Percentiles rank a stretch among this genome's conserved stretches.
These are phyloP conservation scores for Mortierella sp. DNA, from an alignment of 371 early-diverging fungal genomes.

Conservation along the genomic window DNA sequence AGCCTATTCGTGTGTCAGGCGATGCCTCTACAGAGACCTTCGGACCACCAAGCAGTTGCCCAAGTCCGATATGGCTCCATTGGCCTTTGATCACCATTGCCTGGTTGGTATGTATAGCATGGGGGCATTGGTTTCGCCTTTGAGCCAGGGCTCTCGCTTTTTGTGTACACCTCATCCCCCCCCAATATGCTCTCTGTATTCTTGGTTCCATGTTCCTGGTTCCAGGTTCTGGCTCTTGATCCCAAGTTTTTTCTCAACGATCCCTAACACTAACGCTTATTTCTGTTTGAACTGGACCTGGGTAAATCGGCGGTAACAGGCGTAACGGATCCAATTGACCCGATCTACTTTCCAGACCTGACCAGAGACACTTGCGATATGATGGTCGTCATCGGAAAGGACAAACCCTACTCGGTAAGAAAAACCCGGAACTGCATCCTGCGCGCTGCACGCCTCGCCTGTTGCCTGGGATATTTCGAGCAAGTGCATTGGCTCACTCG, in stretches of 20 bases:
- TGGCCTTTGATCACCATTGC: conserved; percentile 49
- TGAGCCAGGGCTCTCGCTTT: neutral
- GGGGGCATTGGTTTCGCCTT: neutral
- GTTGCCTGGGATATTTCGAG: neutral
- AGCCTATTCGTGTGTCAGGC: conserved; percentile 36
- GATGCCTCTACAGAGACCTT: conserved; percentile 36
- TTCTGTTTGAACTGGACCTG: neutral
- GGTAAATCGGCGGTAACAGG: conserved; percentile 7
- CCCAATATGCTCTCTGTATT: neutral
- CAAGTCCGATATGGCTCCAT: conserved; percentile 36
- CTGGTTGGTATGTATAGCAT: conserved; percentile 28
- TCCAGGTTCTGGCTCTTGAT: neutral
- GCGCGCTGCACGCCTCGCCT: too few relatives aligned
- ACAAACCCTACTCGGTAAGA: conserved; percentile 50
- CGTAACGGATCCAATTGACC: conserved; percentile 45
- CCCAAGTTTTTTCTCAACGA: too few relatives aligned
- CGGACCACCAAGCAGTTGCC: conserved; percentile 23
- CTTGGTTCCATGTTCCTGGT: neutral
- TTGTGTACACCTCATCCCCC: too few relatives aligned
- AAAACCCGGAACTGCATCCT: too few relatives aligned
- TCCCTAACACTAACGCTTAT: neutral
- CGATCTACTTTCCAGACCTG: conserved; percentile 47
- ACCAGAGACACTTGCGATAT: conserved; percentile 33
- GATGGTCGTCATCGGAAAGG: conserved; percentile 50
- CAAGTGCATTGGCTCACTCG: neutral